Evolutionary conservation across 306 rosid genomes (phyloP).

Genomic region (Boehmeria nivea): DNA sequence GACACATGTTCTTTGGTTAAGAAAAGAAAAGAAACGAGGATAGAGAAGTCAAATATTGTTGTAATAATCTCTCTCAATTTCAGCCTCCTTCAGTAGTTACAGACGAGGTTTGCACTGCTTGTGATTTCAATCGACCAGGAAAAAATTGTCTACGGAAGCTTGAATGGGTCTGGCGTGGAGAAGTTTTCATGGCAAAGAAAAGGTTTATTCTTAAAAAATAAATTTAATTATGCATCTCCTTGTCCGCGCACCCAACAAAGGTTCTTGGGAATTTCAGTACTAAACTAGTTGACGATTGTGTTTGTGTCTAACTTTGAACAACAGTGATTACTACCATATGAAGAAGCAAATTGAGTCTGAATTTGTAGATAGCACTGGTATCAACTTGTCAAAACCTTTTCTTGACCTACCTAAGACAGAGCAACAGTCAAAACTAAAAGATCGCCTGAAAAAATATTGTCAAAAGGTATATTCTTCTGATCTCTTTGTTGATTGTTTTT

Average conservation of each 20-base stretch:
- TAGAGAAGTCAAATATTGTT: not conserved
- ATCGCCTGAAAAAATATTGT: constrained; percentile 90
- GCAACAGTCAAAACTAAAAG: constrained; percentile 76
- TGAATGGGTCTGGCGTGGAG: constrained; percentile 99
- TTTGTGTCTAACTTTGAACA: constrained; percentile 18
- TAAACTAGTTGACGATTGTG: constrained; percentile 25
- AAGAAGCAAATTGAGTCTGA: constrained; percentile 96
- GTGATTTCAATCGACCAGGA: constrained; percentile 97
- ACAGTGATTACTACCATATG: constrained; percentile 86
- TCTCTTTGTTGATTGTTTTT: constrained; percentile 16
- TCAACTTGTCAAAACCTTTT: constrained; percentile 62
- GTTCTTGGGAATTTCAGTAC: constrained; percentile 14
- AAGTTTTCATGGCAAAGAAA: constrained; percentile 74
- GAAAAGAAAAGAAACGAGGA: not conserved
- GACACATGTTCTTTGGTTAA: not conserved
- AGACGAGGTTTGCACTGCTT: constrained; percentile 95
- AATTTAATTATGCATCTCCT: not conserved
- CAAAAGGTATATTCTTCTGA: constrained; percentile 65
- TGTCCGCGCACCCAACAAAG: not conserved
- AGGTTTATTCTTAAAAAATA: constrained; percentile 34
- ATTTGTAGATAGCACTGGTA: constrained; percentile 53
- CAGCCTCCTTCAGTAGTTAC: constrained; percentile 96
- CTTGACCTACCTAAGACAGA: constrained; percentile 87
- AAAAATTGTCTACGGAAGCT: constrained; percentile 92
- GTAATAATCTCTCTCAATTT: constrained; percentile 12